Evolutionary conservation across 768 basidiomycete species (phyloP), one percentile per base, ranked within the genome.

Genomic region (Mycena vulgaris): DNA sequence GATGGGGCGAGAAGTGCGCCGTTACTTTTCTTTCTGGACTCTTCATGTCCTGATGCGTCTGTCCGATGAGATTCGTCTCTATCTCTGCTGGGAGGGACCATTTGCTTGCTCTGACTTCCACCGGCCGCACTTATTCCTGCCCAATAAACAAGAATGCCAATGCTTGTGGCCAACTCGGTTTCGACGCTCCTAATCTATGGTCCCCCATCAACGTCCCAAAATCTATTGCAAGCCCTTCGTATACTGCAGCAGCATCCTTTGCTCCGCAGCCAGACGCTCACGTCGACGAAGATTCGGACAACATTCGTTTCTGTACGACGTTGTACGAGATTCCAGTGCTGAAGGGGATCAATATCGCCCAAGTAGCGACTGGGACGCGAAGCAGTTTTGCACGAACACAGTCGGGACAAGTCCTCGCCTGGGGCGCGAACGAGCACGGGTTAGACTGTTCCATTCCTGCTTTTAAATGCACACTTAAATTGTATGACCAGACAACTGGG

Each of bases 361-460:
- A 95, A 79, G 84, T 95, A 49, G 90, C 90, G 31, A 89, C 95
- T 28, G 95, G 95, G 3, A 83, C 85, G 42, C 86, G 90, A 63
- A 90, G 88, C 53, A 95, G 93, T 75, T 95, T 94, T 75, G 91
- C 86, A 13, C 84, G 90, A 28, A 95, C 95, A 0, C 66, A 72
- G 4, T 80, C 83, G 3, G 96, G 95, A 2, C 84, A 90, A 62
- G 93, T 97, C 13, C 86, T 98, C 23, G 95, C 91, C 0, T 97
- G 94, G 90, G 96, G 96, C 51, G 94, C 94, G 1, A 97, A 98
- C 77, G 91, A 94, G 71, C 92, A 87, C 74, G 95, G 95, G 93
- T 93, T 69, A 10, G 21, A 21, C 5, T 61, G 25, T 28, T 40
- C 42, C 57, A 16, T 30, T 33, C 11, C 35, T 23, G 21, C 42